Percentiles rank a stretch among this genome's conserved stretches.
Evolutionary conservation across 768 basidiomycete species (phyloP).

Genomic region (Mycena polygramma): DNA sequence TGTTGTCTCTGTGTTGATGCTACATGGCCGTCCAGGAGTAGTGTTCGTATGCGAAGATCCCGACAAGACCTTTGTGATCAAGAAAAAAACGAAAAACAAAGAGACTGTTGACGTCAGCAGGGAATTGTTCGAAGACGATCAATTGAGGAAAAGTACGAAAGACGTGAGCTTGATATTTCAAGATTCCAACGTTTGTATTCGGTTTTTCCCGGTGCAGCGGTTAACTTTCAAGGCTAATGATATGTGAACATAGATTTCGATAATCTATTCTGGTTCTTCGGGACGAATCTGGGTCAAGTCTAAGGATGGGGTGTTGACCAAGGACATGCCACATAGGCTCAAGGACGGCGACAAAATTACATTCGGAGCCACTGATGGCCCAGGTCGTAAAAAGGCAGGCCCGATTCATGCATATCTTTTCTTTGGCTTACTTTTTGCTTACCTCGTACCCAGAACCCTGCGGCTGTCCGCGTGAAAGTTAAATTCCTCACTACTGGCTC

Average conservation of each 20-base stretch:
- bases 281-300: slow-evolving; percentile 34
- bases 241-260: slow-evolving; percentile 22
- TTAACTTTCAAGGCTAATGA: not conserved
- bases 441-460: slow-evolving; percentile 23
- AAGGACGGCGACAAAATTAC: slow-evolving; percentile 35
- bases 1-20: no score
- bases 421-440: not conserved
- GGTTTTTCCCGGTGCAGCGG: not conserved
- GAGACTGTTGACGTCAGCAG: not conserved
- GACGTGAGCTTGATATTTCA: slow-evolving; percentile 27
- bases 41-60: no score
- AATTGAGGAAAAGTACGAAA: not conserved
- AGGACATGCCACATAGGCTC: slow-evolving; percentile 21
- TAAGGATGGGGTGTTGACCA: slow-evolving; percentile 24
- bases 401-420: not conserved
- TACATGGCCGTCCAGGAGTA: no score
- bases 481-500: slow-evolving; percentile 19
- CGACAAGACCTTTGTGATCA: no score
- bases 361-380: slow-evolving; percentile 32
- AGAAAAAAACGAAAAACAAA: no score
- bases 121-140: not conserved
- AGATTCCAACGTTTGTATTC: slow-evolving; percentile 27
- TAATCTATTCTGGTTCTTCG: slow-evolving; percentile 30
- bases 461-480: slow-evolving; percentile 30
- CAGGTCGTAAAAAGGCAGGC: slow-evolving; percentile 11